A percentile compares a stretch with the other conserved stretches of the same genome.
Evolutionary conservation across 768 basidiomycete species (phyloP).

Genomic region (Rickenella mellea): DNA sequence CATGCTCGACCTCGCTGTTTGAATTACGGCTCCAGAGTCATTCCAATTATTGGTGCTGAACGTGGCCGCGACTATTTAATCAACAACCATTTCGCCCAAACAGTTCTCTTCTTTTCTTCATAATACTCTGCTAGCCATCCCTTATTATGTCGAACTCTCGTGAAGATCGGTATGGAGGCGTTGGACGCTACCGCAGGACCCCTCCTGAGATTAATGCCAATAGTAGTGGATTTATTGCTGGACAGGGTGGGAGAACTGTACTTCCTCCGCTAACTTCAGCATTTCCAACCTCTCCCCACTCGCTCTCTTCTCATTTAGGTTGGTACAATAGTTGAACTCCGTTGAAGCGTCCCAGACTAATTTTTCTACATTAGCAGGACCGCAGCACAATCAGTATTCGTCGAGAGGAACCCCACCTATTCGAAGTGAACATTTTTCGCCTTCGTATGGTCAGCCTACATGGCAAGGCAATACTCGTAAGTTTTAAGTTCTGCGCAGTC

Average conservation of each 20-base stretch:
- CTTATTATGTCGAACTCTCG: slow-evolving; percentile 59
- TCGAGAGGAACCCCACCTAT: slow-evolving; percentile 57
- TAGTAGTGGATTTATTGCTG: slow-evolving; percentile 52
- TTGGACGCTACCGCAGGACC: slow-evolving; percentile 46
- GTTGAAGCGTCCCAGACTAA: no score
- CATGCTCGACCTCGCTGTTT: no score
- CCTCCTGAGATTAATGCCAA: slow-evolving; percentile 57
- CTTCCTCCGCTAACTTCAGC: slow-evolving; percentile 78
- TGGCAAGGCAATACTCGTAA: slow-evolving; percentile 19
- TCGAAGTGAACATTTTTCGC: slow-evolving; percentile 46
- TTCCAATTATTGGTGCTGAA: no score
- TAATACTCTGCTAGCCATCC: slow-evolving; percentile 17
- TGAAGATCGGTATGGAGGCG: slow-evolving; percentile 62
- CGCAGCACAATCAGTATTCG: slow-evolving; percentile 48
- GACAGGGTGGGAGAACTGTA: slow-evolving; percentile 86
- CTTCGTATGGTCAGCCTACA: slow-evolving; percentile 14
- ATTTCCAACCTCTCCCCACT: no score
- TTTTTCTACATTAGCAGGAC: no score
- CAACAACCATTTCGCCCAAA: slow-evolving; percentile 57
- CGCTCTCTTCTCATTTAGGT: no score
- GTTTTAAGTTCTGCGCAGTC: no score
- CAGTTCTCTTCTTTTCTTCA: slow-evolving; percentile 36
- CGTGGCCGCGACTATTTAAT: no score
- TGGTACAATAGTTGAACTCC: no score
- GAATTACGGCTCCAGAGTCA: no score